Percentiles rank a stretch among this genome's conserved stretches.
Conservation (phyloP, 768 basidiomycete genomes). For the Russula ochroleuca region DNA sequence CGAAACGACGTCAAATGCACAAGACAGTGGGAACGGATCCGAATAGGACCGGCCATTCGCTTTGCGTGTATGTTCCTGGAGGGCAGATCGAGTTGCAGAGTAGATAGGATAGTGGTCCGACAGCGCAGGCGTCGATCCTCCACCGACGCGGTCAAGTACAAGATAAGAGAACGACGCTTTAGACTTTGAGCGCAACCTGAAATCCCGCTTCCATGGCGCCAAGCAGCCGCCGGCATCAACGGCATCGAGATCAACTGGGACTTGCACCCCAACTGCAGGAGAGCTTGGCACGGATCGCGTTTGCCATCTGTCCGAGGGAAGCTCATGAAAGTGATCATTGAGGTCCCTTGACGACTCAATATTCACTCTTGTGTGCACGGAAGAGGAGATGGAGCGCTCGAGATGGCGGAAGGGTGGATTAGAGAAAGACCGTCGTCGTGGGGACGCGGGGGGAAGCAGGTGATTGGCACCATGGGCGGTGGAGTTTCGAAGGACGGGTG, state of each 20-base stretch:
- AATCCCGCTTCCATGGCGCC: slow-evolving; percentile 44
- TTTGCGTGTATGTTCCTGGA: slow-evolving; percentile 34
- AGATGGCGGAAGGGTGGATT: neutral
- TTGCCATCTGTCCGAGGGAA: slow-evolving; percentile 35
- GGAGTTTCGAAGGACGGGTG: neutral
- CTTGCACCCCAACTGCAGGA: slow-evolving; percentile 7
- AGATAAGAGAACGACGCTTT: slow-evolving; percentile 21
- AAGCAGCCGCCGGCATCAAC: slow-evolving; percentile 37
- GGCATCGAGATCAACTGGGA: slow-evolving; percentile 25
- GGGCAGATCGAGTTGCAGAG: slow-evolving; percentile 22
- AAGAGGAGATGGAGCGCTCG: slow-evolving; percentile 5
- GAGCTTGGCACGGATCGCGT: slow-evolving; percentile 25
- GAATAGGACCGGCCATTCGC: slow-evolving; percentile 60
- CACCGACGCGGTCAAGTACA: slow-evolving; percentile 14
- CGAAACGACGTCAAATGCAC: slow-evolving; percentile 52
- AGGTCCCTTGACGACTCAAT: slow-evolving; percentile 41
- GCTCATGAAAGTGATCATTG: slow-evolving; percentile 52
- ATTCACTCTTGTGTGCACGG: slow-evolving; percentile 42
- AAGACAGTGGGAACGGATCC: slow-evolving; percentile 50
- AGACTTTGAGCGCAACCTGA: slow-evolving; percentile 31
- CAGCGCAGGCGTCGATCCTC: neutral
- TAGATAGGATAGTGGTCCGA: slow-evolving; percentile 26
- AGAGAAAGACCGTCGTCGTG: slow-evolving; percentile 20
- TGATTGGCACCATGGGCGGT: neutral
- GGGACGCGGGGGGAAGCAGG: neutral